Evolutionary conservation across 2,329 filamentous ascomycete genomes (phyloP).

Genomic region (Colletotrichum ledebouriae): DNA sequence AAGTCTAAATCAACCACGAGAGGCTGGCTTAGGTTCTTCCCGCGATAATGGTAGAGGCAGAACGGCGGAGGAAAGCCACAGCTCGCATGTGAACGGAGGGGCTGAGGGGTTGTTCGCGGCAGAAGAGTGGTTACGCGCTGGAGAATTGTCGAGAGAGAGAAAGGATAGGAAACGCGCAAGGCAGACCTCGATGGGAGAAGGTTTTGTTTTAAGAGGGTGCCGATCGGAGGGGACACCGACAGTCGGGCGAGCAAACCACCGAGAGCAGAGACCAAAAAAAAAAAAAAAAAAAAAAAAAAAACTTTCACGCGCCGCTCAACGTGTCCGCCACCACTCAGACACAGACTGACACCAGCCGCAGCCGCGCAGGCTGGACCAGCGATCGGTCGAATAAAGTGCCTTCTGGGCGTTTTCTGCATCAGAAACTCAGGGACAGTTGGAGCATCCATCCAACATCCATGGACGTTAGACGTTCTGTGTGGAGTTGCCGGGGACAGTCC

Average conservation of each 20-base stretch:
- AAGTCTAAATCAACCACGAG: neutral
- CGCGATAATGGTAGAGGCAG: constrained; percentile 13
- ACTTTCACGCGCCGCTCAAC: constrained; percentile 5
- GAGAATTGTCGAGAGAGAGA: neutral
- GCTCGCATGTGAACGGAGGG: constrained; percentile 28
- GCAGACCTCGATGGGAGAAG: constrained; percentile 23
- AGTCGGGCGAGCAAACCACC: neutral
- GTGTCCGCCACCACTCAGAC: constrained; percentile 27
- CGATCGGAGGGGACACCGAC: constrained; percentile 10
- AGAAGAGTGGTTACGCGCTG: neutral
- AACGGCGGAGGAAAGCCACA: constrained; percentile 20
- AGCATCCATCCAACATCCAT: constrained; percentile 22
- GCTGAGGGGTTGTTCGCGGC: constrained; percentile 4
- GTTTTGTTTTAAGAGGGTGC: constrained; percentile 35
- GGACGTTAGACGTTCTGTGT: constrained; percentile 31
- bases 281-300: constrained; percentile 1
- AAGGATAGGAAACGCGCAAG: neutral
- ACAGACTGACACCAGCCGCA: neutral
- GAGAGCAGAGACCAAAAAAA: no score
- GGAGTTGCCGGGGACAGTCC: constrained; percentile 39
- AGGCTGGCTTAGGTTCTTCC: constrained; percentile 16
- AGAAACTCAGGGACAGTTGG: constrained; percentile 38
- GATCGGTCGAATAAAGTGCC: constrained; percentile 10
- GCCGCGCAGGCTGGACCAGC: neutral
- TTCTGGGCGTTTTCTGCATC: constrained; percentile 9